Percentiles rank a stretch among this genome's conserved stretches.
phyloP scores from a whole-genome alignment of 1,139 yeast genomes.

The Casaregolazyma lundiana region DNA sequence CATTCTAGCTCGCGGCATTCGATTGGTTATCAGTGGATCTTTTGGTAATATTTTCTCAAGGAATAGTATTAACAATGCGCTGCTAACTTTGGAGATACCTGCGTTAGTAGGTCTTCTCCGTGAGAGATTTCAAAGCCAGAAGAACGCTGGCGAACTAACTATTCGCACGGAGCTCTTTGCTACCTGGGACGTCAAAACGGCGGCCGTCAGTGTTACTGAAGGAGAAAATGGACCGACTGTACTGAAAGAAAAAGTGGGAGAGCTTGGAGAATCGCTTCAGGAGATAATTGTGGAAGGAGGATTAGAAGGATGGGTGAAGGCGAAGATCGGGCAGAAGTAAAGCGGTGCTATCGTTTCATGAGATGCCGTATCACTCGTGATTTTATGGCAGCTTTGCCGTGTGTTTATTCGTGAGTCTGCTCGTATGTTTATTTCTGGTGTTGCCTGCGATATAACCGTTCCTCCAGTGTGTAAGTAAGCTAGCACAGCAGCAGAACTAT shows the following conservation, averaged over 20 bases:
- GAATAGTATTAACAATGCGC: constrained; percentile 92
- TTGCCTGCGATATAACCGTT: no score
- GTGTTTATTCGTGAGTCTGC: no score
- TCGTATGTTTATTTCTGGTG: no score
- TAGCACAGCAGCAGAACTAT: no score
- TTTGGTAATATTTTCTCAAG: constrained; percentile 95
- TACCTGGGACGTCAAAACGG: constrained; percentile 87
- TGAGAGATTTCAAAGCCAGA: constrained; percentile 48
- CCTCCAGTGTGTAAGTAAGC: no score
- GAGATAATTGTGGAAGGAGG: constrained; percentile 97
- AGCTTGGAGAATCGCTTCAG: constrained; percentile 89
- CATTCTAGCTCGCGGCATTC: constrained; percentile 88
- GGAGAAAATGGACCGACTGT: constrained; percentile 53
- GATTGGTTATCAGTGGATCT: constrained; percentile 91
- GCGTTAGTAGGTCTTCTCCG: constrained; percentile 73
- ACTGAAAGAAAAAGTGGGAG: constrained; percentile 85
- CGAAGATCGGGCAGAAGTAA: constrained; percentile 47
- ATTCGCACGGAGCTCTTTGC: constrained; percentile 92
- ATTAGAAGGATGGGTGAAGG: constrained; percentile 94
- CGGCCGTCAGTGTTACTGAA: constrained; percentile 74
- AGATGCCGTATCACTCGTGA: no score
- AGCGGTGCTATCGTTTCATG: not conserved
- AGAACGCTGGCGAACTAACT: constrained; percentile 55
- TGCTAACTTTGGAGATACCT: constrained; percentile 90
- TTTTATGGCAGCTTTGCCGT: no score